Conservation (phyloP, 768 basidiomycete species). For the Psilocybe subaeruginosa region DNA sequence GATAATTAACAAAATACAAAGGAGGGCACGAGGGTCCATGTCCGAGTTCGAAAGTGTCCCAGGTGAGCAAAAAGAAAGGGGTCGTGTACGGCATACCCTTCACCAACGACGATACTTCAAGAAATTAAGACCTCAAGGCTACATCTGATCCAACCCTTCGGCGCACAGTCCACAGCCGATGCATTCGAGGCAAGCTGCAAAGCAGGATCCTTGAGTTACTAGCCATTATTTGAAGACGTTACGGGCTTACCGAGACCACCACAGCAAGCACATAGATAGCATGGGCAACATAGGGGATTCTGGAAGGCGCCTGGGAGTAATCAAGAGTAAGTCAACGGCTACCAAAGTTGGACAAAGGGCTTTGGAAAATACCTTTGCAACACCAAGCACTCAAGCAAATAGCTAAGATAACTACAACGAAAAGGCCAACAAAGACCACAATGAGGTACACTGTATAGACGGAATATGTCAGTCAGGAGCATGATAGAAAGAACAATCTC, state of each 20-base stretch:
- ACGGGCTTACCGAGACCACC: conserved; percentile 58
- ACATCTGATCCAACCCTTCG: conserved; percentile 43
- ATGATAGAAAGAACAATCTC: not conserved
- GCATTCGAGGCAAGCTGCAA: conserved; percentile 65
- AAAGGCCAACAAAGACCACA: conserved; percentile 64
- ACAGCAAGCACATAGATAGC: conserved; percentile 74
- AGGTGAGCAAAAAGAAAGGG: not conserved
- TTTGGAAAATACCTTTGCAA: conserved; percentile 47
- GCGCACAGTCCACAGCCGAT: conserved; percentile 72
- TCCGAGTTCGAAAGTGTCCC: conserved; percentile 3
- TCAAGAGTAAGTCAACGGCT: not conserved
- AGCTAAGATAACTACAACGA: conserved; percentile 54
- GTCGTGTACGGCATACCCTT: no score
- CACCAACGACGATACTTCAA: no score
- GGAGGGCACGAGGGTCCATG: not conserved
- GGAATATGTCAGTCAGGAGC: not conserved
- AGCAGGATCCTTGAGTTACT: not conserved
- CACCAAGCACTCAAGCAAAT: conserved; percentile 70
- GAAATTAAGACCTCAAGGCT: not conserved
- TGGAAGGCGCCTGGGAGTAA: conserved; percentile 49
- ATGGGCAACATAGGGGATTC: conserved; percentile 71
- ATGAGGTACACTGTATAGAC: conserved; percentile 60
- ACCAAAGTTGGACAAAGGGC: not conserved
- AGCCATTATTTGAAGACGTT: not conserved
- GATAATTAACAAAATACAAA: not conserved